Evolutionary conservation across 768 basidiomycete genomes (phyloP).

Genomic region (Termitomyces heimii): DNA sequence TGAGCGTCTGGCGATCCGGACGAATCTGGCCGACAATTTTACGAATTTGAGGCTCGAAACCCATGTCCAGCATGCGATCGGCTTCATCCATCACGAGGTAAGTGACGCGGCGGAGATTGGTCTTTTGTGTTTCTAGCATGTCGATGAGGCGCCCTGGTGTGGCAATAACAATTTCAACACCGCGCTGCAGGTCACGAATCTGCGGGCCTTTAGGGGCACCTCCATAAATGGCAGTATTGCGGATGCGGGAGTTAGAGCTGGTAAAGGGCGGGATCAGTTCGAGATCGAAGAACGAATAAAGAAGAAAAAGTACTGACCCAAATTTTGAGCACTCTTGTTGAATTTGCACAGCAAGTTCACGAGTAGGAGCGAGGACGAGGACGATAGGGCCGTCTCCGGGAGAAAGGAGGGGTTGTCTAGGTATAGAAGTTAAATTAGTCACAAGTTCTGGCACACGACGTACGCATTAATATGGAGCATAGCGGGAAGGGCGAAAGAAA

Average conservation of each 20-base stretch:
- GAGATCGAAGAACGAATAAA: background rate
- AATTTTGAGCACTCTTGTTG: conserved; percentile 99
- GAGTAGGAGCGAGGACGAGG: conserved; percentile 93
- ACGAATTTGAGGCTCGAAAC: conserved; percentile 99
- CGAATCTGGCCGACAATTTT: conserved; percentile 98
- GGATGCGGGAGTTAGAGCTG: conserved; percentile 88
- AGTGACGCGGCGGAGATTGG: conserved; percentile 92
- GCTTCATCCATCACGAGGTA: conserved; percentile 99
- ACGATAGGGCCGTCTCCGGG: conserved; percentile 98
- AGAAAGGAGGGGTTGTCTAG: conserved; percentile 83
- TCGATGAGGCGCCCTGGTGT: conserved; percentile 99
- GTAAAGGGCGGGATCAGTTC: background rate
- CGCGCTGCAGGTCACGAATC: conserved; percentile 95
- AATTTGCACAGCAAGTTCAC: conserved; percentile 98
- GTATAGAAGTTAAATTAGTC: conserved; percentile 11
- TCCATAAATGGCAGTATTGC: conserved; percentile 98
- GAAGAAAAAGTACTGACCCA: conserved; percentile 46
- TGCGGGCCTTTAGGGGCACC: conserved; percentile 99
- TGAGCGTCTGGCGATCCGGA: conserved; percentile 96
- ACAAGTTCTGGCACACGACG: conserved; percentile 18
- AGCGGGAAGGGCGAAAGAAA: conserved; percentile 95
- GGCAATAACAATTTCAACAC: conserved; percentile 98
- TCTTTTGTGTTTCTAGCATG: conserved; percentile 96
- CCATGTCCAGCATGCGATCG: conserved; percentile 99
- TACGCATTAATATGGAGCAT: conserved; percentile 99